Conservation (phyloP, 345 rosid species). For the Abelmoschus esculentus region DNA sequence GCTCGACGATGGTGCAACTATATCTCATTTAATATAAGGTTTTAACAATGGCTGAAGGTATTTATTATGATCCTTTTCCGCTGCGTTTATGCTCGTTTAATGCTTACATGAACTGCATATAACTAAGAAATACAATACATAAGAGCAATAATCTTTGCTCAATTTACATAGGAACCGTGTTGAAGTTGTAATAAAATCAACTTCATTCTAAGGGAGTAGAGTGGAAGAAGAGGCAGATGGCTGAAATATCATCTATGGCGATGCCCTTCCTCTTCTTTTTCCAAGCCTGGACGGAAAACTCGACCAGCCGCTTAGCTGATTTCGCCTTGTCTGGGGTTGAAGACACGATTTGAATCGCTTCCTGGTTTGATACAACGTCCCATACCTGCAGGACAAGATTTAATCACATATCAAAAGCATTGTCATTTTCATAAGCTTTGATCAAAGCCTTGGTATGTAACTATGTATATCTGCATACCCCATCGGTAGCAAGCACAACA, state of each 20-base stretch:
- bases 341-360: constrained; percentile 63
- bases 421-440: background rate
- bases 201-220: constrained; percentile 23
- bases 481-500: constrained; percentile 80
- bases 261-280: constrained; percentile 61
- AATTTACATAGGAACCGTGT: constrained; percentile 15
- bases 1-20: too few relatives aligned
- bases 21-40: too few relatives aligned
- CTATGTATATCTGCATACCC: constrained; percentile 40
- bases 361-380: constrained; percentile 87
- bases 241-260: constrained; percentile 91
- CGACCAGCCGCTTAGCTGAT: constrained; percentile 69
- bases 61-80: too few relatives aligned
- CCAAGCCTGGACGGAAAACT: constrained; percentile 63
- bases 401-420: background rate
- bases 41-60: too few relatives aligned
- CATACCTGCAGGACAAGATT: constrained; percentile 44
- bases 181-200: constrained; percentile 8
- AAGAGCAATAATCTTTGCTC: background rate
- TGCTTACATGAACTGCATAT: background rate
- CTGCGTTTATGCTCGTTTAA: too few relatives aligned
- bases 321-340: constrained; percentile 44
- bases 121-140: background rate
- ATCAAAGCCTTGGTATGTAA: background rate
- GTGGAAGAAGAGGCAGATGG: constrained; percentile 80